Evolutionary conservation across 768 basidiomycete genomes (phyloP), one percentile per base, ranked within the genome.

Genomic region (Amanita jacksonii): DNA sequence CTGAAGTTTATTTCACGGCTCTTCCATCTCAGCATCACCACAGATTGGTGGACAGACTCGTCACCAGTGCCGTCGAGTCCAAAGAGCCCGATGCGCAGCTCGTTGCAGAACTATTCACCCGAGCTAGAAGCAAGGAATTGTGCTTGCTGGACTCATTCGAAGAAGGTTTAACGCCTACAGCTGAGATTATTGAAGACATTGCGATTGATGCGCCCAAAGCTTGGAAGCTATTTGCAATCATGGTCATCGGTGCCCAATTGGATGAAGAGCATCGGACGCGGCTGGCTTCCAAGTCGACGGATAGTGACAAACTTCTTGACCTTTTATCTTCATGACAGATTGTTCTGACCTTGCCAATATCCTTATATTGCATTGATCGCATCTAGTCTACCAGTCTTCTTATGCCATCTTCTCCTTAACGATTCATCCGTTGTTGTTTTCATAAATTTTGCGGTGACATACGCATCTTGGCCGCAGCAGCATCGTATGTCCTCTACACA

Each of bases 131-230:
- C 33, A 85, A 81, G 64, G 69, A 67, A 32, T 64, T 81, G 23
- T 78, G 81, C 50, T 68, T 77, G 1, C 39, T 69, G 3, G 73
- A 71, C 3, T 60, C 73, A 3, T 81, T 96, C 59, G 82, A 89
- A 62, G 73, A 81, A 47, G 88, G 89, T 10, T 79, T 94, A 59
- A 57, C 57, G 36, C 70, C 74, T 0, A 70, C 77, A 40, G 77
- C 81, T 20, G 87, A 90, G 62, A 63, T 81, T 44, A 71, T 98
- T 54, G 89, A 91, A 54, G 92, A 97, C 57, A 75, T 92, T 46
- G 81, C 83, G 23, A 81, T 92, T 52, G 92, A 98, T 59, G 85
- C 85, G 36, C 93, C 94, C 7, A 82, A 81, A 55, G 94, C 91
- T 0, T 82, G 83, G 66, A 60, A 72, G 33, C 75, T 81, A 47